phyloP scores from a whole-genome alignment of 306 rosid species.

The Cicer judaicum region DNA sequence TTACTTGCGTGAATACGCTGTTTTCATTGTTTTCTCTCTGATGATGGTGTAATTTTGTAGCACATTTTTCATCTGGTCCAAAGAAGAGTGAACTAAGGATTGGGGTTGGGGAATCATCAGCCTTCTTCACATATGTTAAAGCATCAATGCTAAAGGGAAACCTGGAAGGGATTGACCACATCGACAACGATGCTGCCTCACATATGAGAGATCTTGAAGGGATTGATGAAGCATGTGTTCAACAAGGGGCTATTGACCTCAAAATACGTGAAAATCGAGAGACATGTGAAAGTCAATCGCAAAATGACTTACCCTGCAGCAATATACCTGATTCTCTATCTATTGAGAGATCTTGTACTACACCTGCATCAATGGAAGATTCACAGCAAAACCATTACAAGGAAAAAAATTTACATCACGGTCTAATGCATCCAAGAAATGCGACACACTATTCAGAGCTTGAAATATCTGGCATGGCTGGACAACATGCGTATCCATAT shows the following conservation, averaged over 20 bases:
- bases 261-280: constrained; percentile 63
- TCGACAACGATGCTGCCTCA: constrained; percentile 47
- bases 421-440: constrained; percentile 56
- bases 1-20: constrained; percentile 9
- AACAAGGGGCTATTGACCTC: constrained; percentile 50
- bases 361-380: constrained; percentile 65
- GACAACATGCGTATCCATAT: constrained; percentile 76
- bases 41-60: constrained; percentile 49
- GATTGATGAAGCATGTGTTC: constrained; percentile 48
- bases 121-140: constrained; percentile 90
- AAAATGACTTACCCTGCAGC: constrained; percentile 72
- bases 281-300: constrained; percentile 65
- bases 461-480: constrained; percentile 57
- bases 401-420: constrained; percentile 54
- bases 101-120: constrained; percentile 77
- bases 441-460: constrained; percentile 52
- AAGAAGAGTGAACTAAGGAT: constrained; percentile 85
- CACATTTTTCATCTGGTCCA: constrained; percentile 67
- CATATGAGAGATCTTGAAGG: constrained; percentile 48
- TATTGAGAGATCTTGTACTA: constrained; percentile 85
- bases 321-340: constrained; percentile 72
- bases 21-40: constrained; percentile 29
- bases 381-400: constrained; percentile 50
- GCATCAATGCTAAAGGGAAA: constrained; percentile 53
- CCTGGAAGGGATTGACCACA: constrained; percentile 54